Percentiles rank a stretch among this genome's conserved stretches.
Evolutionary conservation across 2,329 filamentous ascomycete species (phyloP).

Genomic region (Botrytis deweyae): DNA sequence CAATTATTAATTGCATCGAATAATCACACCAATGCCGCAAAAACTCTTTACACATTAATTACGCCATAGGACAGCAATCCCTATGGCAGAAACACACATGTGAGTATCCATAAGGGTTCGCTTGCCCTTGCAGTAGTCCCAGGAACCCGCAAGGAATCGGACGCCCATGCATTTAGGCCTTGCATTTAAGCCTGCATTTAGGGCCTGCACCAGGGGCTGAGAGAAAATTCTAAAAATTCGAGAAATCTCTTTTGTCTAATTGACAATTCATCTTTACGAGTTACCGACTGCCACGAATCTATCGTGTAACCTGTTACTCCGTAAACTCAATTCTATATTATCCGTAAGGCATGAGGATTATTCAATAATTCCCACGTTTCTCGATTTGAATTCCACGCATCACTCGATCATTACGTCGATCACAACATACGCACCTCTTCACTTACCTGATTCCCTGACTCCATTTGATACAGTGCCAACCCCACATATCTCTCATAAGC

Average conservation of each 20-base stretch:
- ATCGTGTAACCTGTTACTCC: not conserved
- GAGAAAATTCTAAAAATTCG: not conserved
- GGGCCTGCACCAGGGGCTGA: not conserved
- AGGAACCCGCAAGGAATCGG: slow-evolving; percentile 12
- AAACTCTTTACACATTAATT: not conserved
- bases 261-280: not conserved
- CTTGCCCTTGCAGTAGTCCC: slow-evolving; percentile 20
- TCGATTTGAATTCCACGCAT: not conserved
- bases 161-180: not conserved
- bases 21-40: slow-evolving; percentile 3
- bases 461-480: not conserved
- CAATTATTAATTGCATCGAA: not conserved
- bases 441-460: not conserved
- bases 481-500: not conserved
- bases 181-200: slow-evolving; percentile 8
- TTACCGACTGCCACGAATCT: slow-evolving; percentile 5
- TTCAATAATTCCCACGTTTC: not conserved
- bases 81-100: not conserved
- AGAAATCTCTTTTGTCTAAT: slow-evolving; percentile 1
- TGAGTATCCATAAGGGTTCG: not conserved
- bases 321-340: not conserved
- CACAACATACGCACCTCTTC: not conserved
- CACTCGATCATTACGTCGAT: not conserved
- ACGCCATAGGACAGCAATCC: not conserved
- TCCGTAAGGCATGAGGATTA: not conserved